Evolutionary conservation across 1,139 yeast species (phyloP), one percentile per base, ranked within the genome.

Genomic region (Arxiozyma telluris): DNA sequence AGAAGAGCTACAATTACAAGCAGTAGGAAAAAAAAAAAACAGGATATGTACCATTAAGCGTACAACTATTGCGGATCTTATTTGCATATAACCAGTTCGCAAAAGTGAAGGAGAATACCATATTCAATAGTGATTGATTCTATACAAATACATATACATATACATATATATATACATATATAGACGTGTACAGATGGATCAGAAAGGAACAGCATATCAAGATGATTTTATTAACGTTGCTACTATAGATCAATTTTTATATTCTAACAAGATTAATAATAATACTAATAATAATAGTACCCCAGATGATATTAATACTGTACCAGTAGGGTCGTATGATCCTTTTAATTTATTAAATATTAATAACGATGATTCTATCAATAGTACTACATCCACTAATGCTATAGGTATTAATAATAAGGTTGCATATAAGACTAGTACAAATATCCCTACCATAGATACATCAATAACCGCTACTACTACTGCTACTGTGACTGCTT

Each of bases 111-210:
- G 11, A 27, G 11, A 27, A 27, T 8, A 27, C 4, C 11, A 5
- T 27, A 8, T 27, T 27, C 11, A 8, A 27, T 7, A 27, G 30
- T 7, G 30, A 70, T 77, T n/a, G 62, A 60, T 45, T 62, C 63
- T 12, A 20, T 46, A 34, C 20, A 46, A 17, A 23, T 43, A 47
- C 27, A 23, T 11, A 20, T 7, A 15, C 6, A 15, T 8, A 27
- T 21, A 22, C 23, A 43, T n/a, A 15, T 22, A 15, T 17, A 34
- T 6, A 34, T 15, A 34, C 6, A 43, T 23, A 43, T 22, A 21
- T 43, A 22, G 15, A 22, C n/a, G 8, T 43, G 9, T 43, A n/a
- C 27, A 34, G 39, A 34, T 43, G 8, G 17, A 15, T 43, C 12
- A 43, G 21, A 25, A n/a, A 27, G 47, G 18, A 27, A 45, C 27